Percentiles rank a stretch among this genome's conserved stretches.
Conservation (phyloP, 75 land plant species). For the Picea glauca region DNA sequence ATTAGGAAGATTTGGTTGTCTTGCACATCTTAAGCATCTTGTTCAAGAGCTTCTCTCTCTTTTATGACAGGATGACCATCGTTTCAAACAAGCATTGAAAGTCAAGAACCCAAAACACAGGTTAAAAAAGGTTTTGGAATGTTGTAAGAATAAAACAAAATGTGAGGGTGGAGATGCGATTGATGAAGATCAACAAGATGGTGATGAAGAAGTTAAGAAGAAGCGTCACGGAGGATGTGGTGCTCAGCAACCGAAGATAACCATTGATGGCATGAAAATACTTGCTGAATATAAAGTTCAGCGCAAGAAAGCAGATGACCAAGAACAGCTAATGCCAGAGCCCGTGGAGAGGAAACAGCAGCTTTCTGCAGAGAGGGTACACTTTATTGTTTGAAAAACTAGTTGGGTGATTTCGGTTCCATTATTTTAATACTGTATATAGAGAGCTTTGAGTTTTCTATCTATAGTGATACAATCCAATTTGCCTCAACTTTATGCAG, state of each 20-base stretch:
- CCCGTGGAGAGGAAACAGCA: constrained; percentile 94
- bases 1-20: too few relatives aligned
- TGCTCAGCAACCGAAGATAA: constrained; percentile 86
- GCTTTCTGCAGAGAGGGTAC: constrained; percentile 91
- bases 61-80: constrained; percentile 67
- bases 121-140: constrained; percentile 76
- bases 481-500: constrained; percentile 25
- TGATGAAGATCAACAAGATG: constrained; percentile 32
- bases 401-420: too few relatives aligned
- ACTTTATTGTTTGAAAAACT: too few relatives aligned
- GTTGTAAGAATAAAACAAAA: constrained; percentile 90
- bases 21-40: too few relatives aligned
- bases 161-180: constrained; percentile 90
- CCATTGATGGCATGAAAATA: constrained; percentile 97
- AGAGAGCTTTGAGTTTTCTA: too few relatives aligned
- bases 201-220: constrained; percentile 33
- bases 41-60: too few relatives aligned
- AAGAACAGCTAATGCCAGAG: constrained; percentile 88
- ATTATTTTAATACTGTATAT: neutral
- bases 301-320: constrained; percentile 83
- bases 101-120: constrained; percentile 86
- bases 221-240: constrained; percentile 91
- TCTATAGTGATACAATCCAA: neutral
- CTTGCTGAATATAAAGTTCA: constrained; percentile 76
- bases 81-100: constrained; percentile 80